phyloP scores from a whole-genome alignment of 129 eudicot species.

The Chrysanthemum lavandulifolium region DNA sequence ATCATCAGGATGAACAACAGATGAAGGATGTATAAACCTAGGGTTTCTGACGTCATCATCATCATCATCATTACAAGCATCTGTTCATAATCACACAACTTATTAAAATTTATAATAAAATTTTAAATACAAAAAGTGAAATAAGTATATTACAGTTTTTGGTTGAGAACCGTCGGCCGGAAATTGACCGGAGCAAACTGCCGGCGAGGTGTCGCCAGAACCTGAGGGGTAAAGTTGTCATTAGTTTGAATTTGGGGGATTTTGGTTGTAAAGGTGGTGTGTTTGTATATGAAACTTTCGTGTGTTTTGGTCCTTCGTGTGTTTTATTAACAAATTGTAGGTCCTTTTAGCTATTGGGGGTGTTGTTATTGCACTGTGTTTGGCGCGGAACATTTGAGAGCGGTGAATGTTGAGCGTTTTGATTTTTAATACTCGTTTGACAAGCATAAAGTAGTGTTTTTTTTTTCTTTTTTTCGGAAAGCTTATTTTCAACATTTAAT shows the following conservation, averaged over 20 bases:
- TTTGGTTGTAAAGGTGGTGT: neutral
- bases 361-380: no score
- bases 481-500: no score
- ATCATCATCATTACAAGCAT: constrained; percentile 22
- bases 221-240: constrained; percentile 39
- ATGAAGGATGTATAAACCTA: constrained; percentile 70
- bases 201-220: constrained; percentile 36
- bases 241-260: constrained; percentile 4
- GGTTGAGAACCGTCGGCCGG: constrained; percentile 39
- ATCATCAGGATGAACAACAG: constrained; percentile 85
- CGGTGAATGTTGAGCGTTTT: no score
- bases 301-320: no score
- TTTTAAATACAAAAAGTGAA: neutral
- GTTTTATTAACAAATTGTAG: no score
- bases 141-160: constrained; percentile 19
- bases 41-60: constrained; percentile 20
- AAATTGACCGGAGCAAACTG: constrained; percentile 33
- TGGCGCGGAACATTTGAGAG: no score
- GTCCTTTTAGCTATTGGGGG: no score
- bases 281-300: no score
- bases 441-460: no score
- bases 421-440: no score
- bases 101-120: neutral
- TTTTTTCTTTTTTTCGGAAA: no score
- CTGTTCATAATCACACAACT: neutral